Evolutionary conservation across 75 land plant genomes (phyloP), one percentile per base, ranked within the genome.

Genomic region (Cunninghamia lanceolata): DNA sequence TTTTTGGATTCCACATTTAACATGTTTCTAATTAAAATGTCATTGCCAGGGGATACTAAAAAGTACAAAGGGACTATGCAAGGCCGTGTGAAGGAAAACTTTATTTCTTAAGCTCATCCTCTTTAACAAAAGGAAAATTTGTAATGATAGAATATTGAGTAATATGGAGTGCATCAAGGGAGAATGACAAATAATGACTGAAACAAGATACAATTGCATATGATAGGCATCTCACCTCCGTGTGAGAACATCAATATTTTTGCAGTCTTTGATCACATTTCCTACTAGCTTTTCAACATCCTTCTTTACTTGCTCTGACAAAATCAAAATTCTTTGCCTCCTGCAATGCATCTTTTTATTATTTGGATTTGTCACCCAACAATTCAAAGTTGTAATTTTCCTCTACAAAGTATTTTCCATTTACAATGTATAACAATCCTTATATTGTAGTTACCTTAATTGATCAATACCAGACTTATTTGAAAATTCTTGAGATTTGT

Each of bases 291-390:
- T 95, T 75, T 96, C 96, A 85, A 94, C 91, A 70, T 96, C 94
- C 86, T 93, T 94, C 88, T 95, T 92, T 76, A 96, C 91, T 81
- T 94, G 92, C 87, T 95, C 99, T 36, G 99, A 94, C 39, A 96
- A 84, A 7, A 96, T 93, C 87, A 96, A 92, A 89, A 96, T 94
- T 87, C 92, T 93, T 88, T 96, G 97, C 86, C 90, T 95, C 92
- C 99, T 96, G 88, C 15, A 71, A 84, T 81, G 83, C n/a, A 81
- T 40, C 8, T 25, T 56, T 56, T 16, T 80, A 32, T 40, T n/a
- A 81, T 81, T 43, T 40, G 19, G 4, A n/a, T 81, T 81, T 40
- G 10, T 25, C 21, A 81, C n/a, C 40, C 47, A 36, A 80, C n/a
- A 81, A 38, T 25, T 42, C 10, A 42, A 42, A 13, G 15, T 28